These are phyloP conservation scores for Podila verticillata DNA, from an alignment of 192 early-diverging fungal genomes.

Conservation along the genomic window DNA sequence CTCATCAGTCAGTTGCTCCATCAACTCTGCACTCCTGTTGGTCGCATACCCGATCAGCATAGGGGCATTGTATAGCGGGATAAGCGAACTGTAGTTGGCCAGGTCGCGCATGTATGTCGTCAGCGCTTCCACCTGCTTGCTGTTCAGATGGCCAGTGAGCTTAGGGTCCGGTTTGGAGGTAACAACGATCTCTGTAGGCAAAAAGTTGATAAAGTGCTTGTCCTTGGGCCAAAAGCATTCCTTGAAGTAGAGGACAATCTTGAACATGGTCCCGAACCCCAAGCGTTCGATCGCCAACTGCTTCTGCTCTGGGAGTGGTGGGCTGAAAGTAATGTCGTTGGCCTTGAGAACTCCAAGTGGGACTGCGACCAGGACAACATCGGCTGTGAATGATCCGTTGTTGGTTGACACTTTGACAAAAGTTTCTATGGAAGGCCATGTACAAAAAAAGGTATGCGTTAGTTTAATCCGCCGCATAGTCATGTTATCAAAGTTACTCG, in stretches of 20 bases:
- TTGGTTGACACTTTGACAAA: constrained; percentile 35
- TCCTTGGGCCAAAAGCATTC: constrained; percentile 36
- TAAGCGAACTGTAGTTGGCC: constrained; percentile 38
- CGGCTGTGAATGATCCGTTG: constrained; percentile 22
- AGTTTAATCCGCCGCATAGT: neutral
- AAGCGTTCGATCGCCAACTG: constrained; percentile 36
- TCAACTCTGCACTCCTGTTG: constrained; percentile 35
- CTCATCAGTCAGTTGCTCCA: constrained; percentile 26
- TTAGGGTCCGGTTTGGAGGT: neutral
- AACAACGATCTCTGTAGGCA: neutral
- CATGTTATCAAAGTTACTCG: neutral
- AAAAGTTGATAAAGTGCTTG: constrained; percentile 45
- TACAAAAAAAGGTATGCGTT: neutral
- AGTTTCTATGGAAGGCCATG: constrained; percentile 3
- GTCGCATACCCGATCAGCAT: constrained; percentile 46
- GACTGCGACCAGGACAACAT: constrained; percentile 50
- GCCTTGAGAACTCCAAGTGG: constrained; percentile 56
- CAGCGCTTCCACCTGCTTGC: constrained; percentile 22
- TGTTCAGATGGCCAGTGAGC: neutral
- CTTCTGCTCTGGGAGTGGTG: constrained; percentile 40
- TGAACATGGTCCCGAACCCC: constrained; percentile 56
- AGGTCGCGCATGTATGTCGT: constrained; percentile 27
- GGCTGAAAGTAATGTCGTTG: constrained; percentile 31
- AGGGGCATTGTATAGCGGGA: constrained; percentile 20
- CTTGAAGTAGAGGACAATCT: constrained; percentile 47